Evolutionary conservation across 306 rosid species (phyloP), one percentile per base, ranked within the genome.

Genomic region (Argentina anserina): DNA sequence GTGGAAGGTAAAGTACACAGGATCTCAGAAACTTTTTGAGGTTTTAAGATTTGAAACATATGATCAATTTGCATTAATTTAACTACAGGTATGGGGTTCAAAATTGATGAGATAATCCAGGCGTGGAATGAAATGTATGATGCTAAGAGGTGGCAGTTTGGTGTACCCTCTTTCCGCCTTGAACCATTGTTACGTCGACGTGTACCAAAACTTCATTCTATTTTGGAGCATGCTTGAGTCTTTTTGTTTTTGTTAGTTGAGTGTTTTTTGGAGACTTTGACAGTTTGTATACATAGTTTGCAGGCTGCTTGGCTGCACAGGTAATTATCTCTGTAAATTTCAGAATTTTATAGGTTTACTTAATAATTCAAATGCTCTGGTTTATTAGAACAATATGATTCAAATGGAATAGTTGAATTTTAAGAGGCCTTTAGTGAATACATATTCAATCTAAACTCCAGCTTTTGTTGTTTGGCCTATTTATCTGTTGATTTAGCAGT

Each of bases 81-180:
- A 31, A 71, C 67, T 75, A 43, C 90, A 91, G 97, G 93, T 71
- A 76, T 86, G 18, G 90, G 94, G 29, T 94, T 94, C 90, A 94
- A 88, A 81, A 94, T 94, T 75, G 96, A 94, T 58, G 98, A 94
- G 89, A 86, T 94, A 66, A 89, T 89, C 26, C 98, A 91, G 79
- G 96, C 97, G 1, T 91, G 96, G 98, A 87, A 91, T 73, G 97
- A 94, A 85, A 94, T 94, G 95, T 94, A 94, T 70, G 98, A 94
- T 84, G 93, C 93, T 13, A 77, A 86, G 77, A 90, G 98, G 75
- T 94, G 98, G 98, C 96, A 91, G 76, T 91, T 89, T 84, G 94
- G 92, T 20, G 89, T 77, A 65, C 98, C 98, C 76, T 87, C 98
- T 59, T 91, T 94, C 77, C 85, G 97, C 78, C 96, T 94, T 11